Base-by-base conservation (phyloP, 495 filamentous ascomycete species). In the Podospora didyma region DNA sequence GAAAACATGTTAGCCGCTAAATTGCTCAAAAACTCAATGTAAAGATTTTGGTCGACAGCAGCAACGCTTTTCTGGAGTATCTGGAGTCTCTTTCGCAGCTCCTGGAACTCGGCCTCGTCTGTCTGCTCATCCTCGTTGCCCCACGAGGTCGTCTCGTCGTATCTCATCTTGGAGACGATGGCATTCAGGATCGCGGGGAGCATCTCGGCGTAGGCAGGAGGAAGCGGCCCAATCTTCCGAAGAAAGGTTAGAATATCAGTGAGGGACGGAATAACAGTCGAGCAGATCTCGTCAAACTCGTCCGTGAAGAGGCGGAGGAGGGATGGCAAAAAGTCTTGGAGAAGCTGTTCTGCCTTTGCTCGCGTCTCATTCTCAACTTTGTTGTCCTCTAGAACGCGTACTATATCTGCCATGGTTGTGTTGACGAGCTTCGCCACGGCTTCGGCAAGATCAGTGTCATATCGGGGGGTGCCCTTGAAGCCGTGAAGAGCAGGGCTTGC, bases 71-170 rank as follows among this genome's bases (percentile, higher is more conserved):
- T 94, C 70, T 99, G 94, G 22, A 97, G 75, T 22, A 89, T 83
- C 64, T 93, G 89, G 46, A 99, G 76, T 56, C 86, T 79, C 67
- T 95, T 96, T 50, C 95, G 82, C 41, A 97, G 82, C 51, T 97
- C 93, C 62, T 95, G 89, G 65, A 97, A 97, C 67, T 99, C 94
- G n/a, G 94, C 95, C 68, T 97, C 95, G 67, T 99, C 94, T 1
- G 91, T 96, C 69, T 92, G 86, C 53, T 94, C 90, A 57, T 96
- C 92, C 65, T 97, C 94, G 45, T 90, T 86, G 21, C 92, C 93
- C 95, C 94, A 99, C 23, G 82, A 87, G 0, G 89, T 86, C 11
- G 94, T 96, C 65, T 96, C 92, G 62, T 97, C 95, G 65, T 94
- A 97, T 62, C 92, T 86, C 89, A 96, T 96, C 78, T 97, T 99